A percentile compares a stretch with the other conserved stretches of the same genome.
Evolutionary conservation across 176 grass and related monocot genomes (phyloP).

Genomic region (Lolium multiflorum): DNA sequence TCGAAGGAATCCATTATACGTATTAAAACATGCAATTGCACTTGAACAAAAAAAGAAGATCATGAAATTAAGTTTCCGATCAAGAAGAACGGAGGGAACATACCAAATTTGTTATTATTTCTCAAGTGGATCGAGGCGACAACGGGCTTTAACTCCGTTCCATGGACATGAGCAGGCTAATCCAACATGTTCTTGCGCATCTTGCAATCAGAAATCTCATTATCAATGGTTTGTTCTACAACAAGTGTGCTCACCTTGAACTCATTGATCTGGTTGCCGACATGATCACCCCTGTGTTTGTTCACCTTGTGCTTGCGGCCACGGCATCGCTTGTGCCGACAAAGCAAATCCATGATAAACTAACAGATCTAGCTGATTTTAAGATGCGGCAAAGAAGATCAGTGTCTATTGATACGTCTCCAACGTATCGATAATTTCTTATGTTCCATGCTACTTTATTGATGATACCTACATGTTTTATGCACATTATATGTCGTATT

Average conservation of each 20-base stretch:
- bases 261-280: not conserved
- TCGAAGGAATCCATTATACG: no score
- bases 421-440: no score
- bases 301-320: not conserved
- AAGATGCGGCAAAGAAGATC: not conserved
- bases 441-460: no score
- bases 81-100: not conserved
- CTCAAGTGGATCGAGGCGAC: not conserved
- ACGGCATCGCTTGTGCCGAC: not conserved
- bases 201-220: not conserved
- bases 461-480: no score
- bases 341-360: not conserved
- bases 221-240: not conserved
- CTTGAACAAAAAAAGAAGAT: no score
- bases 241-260: not conserved
- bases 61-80: not conserved
- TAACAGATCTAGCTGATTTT: not conserved
- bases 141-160: not conserved
- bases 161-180: not conserved
- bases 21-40: no score
- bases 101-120: not conserved
- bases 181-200: not conserved
- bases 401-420: no score
- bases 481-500: no score
- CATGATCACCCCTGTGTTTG: not conserved